Conservation (phyloP, 1,139 yeast genomes). For the Candida freyschussii region DNA sequence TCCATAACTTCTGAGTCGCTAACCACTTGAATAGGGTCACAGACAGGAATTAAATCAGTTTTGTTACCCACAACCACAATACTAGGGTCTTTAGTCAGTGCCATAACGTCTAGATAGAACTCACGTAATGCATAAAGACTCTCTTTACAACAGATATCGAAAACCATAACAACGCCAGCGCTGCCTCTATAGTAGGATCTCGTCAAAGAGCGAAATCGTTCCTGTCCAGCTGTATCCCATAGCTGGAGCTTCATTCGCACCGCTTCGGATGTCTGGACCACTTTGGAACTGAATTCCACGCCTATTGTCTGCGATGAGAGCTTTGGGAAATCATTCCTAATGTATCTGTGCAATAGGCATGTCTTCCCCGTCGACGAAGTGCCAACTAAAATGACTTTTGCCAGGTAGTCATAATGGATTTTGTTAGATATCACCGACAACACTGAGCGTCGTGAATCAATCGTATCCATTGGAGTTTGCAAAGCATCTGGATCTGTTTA, state of each 20-base stretch:
- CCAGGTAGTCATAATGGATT: conserved; percentile 15
- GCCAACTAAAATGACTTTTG: conserved; percentile 18
- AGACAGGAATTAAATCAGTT: conserved; percentile 31
- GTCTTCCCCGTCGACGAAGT: conserved; percentile 19
- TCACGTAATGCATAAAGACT: conserved; percentile 44
- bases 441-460: conserved; percentile 5
- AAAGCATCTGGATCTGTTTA: too few species aligned
- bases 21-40: conserved; percentile 28
- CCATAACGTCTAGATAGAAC: conserved; percentile 45
- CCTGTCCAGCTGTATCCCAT: conserved; percentile 99
- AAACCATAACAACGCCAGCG: conserved; percentile 76
- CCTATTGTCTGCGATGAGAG: conserved; percentile 58
- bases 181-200: conserved; percentile 23
- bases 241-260: conserved; percentile 59
- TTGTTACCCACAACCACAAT: conserved; percentile 48
- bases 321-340: conserved; percentile 6
- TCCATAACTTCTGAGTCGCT: conserved; percentile 30
- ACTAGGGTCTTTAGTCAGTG: conserved; percentile 36
- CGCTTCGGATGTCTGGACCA: conserved; percentile 69
- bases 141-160: conserved; percentile 57
- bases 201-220: conserved; percentile 80
- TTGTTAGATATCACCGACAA: conserved; percentile 8
- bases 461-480: conserved; percentile 4
- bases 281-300: conserved; percentile 86
- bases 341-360: conserved; percentile 14